Evolutionary conservation across 768 basidiomycete species (phyloP).

Genomic region (Hortiboletus flavorubellus): DNA sequence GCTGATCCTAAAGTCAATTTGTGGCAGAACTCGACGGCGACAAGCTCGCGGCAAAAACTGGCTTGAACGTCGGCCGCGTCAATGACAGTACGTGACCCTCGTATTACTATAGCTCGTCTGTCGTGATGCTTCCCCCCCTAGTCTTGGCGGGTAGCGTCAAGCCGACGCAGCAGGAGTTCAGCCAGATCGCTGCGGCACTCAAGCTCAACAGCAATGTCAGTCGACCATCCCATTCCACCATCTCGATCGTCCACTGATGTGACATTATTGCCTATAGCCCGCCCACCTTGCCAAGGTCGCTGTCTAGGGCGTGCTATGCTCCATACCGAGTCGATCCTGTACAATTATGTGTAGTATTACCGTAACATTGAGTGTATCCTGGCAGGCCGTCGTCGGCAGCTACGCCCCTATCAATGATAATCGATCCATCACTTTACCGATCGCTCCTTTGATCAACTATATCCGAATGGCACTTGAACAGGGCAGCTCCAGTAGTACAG

Average conservation of each 20-base stretch:
- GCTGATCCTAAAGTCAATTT: not conserved
- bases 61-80: constrained; percentile 45
- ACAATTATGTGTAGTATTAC: constrained; percentile 12
- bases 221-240: not conserved
- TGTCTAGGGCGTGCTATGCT: not conserved
- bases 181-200: constrained; percentile 42
- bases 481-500: not conserved
- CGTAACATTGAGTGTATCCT: constrained; percentile 2
- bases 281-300: not conserved
- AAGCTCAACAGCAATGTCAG: constrained; percentile 37
- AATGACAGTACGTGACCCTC: constrained; percentile 44
- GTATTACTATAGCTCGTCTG: not conserved
- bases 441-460: not conserved
- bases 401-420: not conserved
- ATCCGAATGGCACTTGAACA: not conserved
- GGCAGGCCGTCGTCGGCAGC: not conserved
- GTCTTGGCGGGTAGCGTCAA: constrained; percentile 45
- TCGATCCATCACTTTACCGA: not conserved
- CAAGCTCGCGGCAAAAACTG: constrained; percentile 46
- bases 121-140: constrained; percentile 20
- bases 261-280: not conserved
- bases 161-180: constrained; percentile 50
- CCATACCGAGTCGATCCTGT: not conserved
- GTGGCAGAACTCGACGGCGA: constrained; percentile 3
- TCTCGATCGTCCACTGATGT: not conserved